Evolutionary conservation across 371 early-diverging fungal species (phyloP).

Genomic region (Blastocladiella emersonii): DNA sequence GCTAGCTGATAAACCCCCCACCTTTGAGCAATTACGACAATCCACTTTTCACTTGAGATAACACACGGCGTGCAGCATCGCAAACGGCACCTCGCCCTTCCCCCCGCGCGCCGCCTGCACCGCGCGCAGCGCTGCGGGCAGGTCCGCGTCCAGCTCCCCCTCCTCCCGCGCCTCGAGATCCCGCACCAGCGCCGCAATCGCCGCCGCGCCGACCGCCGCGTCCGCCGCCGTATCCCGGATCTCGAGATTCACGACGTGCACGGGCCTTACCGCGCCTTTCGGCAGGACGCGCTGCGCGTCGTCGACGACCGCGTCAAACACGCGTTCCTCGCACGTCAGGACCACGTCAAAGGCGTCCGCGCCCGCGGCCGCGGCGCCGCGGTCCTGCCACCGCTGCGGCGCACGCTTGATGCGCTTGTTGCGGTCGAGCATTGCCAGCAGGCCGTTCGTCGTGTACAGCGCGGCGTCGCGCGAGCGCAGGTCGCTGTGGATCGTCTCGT

Average conservation of each 20-base stretch:
- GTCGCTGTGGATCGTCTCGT: conserved; percentile 76
- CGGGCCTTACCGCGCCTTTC: conserved; percentile 27
- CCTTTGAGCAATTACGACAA: too few species aligned
- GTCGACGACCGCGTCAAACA: conserved; percentile 86
- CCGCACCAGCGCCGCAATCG: conserved; percentile 61
- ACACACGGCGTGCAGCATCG: conserved; percentile 33
- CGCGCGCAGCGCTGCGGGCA: background rate
- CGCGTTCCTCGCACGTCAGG: conserved; percentile 92
- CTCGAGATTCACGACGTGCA: conserved; percentile 91
- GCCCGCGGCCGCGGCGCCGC: background rate
- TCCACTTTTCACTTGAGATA: too few species aligned
- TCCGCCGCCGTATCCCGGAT: conserved; percentile 89
- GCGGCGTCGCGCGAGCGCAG: conserved; percentile 52
- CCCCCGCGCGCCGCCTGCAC: background rate
- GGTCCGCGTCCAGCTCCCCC: too few species aligned
- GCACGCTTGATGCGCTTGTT: conserved; percentile 80
- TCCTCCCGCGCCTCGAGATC: too few species aligned
- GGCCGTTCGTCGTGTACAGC: conserved; percentile 66
- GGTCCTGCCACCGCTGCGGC: conserved; percentile 52
- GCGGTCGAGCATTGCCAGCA: conserved; percentile 80
- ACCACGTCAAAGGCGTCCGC: conserved; percentile 61
- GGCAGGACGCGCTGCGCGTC: conserved; percentile 26
- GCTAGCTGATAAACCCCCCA: too few species aligned
- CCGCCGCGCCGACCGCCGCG: conserved; percentile 68
- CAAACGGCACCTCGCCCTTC: conserved; percentile 4